Evolutionary conservation across 2,329 filamentous ascomycete species (phyloP).

Genomic region (Colletotrichum lentis): DNA sequence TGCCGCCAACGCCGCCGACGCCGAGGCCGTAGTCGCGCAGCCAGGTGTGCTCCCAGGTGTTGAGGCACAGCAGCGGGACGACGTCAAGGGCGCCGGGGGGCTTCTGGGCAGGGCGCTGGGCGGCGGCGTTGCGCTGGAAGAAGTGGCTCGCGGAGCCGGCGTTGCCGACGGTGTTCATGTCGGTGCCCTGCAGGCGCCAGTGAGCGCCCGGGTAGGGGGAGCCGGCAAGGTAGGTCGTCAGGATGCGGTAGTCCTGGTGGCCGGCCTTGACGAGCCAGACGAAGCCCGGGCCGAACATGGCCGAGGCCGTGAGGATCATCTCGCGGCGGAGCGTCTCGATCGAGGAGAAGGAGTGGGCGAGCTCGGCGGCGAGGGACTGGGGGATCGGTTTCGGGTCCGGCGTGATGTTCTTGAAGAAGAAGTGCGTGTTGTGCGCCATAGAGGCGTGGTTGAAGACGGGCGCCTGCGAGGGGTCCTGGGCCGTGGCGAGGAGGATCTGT

Average conservation of each 20-base stretch:
- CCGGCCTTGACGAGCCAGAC: slow-evolving; percentile 84
- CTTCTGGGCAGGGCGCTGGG: slow-evolving; percentile 45
- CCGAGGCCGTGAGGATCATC: slow-evolving; percentile 79
- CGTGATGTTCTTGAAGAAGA: slow-evolving; percentile 74
- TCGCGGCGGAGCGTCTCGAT: slow-evolving; percentile 82
- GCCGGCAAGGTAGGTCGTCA: slow-evolving; percentile 91
- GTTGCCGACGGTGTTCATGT: slow-evolving; percentile 72
- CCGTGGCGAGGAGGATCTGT: slow-evolving; percentile 75
- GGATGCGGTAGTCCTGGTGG: slow-evolving; percentile 67
- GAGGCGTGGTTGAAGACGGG: slow-evolving; percentile 94
- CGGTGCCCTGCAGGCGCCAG: slow-evolving; percentile 73
- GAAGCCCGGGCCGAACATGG: slow-evolving; percentile 97
- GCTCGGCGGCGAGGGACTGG: slow-evolving; percentile 61
- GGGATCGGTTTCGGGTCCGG: slow-evolving; percentile 62
- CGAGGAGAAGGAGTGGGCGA: slow-evolving; percentile 79
- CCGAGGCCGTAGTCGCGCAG: slow-evolving; percentile 78
- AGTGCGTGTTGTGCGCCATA: slow-evolving; percentile 91
- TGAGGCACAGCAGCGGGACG: slow-evolving; percentile 85
- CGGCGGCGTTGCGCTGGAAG: slow-evolving; percentile 50
- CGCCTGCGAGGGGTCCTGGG: slow-evolving; percentile 80
- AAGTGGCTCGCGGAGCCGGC: slow-evolving; percentile 49
- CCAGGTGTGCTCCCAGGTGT: slow-evolving; percentile 96
- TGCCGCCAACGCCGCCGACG: slow-evolving; percentile 70
- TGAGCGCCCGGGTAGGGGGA: slow-evolving; percentile 87
- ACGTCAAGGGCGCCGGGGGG: slow-evolving; percentile 74